Conservation (phyloP, 768 basidiomycete species). For the Macrolepiota fuliginosa region DNA sequence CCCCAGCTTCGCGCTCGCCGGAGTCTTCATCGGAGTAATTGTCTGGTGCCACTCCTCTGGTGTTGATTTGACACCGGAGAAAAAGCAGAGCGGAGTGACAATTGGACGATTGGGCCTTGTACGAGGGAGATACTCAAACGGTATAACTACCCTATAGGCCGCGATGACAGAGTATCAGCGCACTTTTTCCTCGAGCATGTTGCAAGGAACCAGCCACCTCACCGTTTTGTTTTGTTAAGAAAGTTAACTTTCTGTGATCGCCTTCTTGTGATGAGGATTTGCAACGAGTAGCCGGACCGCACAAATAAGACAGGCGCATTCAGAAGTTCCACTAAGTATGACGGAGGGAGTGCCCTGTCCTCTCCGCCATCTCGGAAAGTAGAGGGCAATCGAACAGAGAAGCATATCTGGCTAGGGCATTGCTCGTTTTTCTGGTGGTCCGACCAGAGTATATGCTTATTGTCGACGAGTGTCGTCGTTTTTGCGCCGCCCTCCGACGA, state of each 20-base stretch:
- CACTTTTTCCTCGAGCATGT: not conserved
- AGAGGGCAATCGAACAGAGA: conserved; percentile 43
- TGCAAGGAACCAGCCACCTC: conserved; percentile 18
- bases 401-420: conserved; percentile 35
- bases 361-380: conserved; percentile 37
- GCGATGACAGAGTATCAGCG: conserved; percentile 1
- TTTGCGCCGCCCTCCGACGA: conserved; percentile 36
- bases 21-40: conserved; percentile 38
- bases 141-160: conserved; percentile 40
- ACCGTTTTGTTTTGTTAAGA: conserved; percentile 48
- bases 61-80: conserved; percentile 54
- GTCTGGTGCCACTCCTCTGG: conserved; percentile 69
- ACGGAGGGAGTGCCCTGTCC: conserved; percentile 44
- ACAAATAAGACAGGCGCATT: conserved; percentile 36
- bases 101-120: conserved; percentile 56
- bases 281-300: conserved; percentile 44
- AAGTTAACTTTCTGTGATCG: conserved; percentile 39
- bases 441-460: conserved; percentile 35
- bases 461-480: conserved; percentile 29
- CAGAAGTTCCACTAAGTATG: conserved; percentile 32
- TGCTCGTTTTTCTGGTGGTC: conserved; percentile 13
- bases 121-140: conserved; percentile 51
- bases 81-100: conserved; percentile 43
- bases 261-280: conserved; percentile 36
- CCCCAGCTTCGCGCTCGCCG: conserved; percentile 27